Evolutionary conservation across 805 yeast species (phyloP).

Genomic region (Starmerella sp.): DNA sequence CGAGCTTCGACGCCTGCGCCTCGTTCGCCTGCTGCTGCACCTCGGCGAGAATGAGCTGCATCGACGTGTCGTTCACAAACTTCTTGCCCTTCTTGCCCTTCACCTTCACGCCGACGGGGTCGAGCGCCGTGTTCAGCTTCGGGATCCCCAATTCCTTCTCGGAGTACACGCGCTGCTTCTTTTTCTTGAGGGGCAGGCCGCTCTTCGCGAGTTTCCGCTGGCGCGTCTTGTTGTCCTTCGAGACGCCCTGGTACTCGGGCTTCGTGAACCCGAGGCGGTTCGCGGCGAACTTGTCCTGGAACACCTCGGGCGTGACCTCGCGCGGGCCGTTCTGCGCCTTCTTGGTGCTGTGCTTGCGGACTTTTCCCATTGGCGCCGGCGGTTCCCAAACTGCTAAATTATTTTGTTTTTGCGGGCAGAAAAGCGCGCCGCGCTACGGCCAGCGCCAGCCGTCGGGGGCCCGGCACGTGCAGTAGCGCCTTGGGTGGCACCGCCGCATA

Average conservation of each 20-base stretch:
- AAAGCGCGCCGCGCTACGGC: not conserved
- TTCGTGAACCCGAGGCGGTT: constrained; percentile 21
- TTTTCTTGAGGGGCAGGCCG: constrained; percentile 12
- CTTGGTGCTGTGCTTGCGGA: constrained; percentile 11
- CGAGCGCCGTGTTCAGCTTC: constrained; percentile 64
- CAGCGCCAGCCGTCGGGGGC: not conserved
- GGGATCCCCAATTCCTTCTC: constrained; percentile 79
- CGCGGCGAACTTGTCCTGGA: constrained; percentile 20
- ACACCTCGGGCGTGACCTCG: constrained; percentile 23
- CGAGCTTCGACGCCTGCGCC: constrained; percentile 76
- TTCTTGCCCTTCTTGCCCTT: constrained; percentile 73
- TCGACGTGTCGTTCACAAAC: constrained; percentile 50
- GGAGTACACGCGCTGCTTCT: constrained; percentile 36
- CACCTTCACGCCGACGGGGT: constrained; percentile 68
- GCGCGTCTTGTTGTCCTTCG: constrained; percentile 24
- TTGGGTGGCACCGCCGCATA: not conserved
- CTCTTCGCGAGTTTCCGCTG: constrained; percentile 18
- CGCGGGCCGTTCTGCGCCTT: constrained; percentile 19
- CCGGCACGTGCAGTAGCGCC: not conserved
- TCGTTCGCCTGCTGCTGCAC: constrained; percentile 75
- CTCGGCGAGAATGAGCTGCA: constrained; percentile 62
- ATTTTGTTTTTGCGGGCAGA: too few relatives aligned
- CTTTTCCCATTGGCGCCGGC: constrained; percentile 21
- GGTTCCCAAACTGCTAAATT: too few relatives aligned
- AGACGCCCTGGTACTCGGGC: constrained; percentile 21